phyloP scores from a whole-genome alignment of 1,284 basidiomycete genomes.

The Trichosporon sp. region DNA sequence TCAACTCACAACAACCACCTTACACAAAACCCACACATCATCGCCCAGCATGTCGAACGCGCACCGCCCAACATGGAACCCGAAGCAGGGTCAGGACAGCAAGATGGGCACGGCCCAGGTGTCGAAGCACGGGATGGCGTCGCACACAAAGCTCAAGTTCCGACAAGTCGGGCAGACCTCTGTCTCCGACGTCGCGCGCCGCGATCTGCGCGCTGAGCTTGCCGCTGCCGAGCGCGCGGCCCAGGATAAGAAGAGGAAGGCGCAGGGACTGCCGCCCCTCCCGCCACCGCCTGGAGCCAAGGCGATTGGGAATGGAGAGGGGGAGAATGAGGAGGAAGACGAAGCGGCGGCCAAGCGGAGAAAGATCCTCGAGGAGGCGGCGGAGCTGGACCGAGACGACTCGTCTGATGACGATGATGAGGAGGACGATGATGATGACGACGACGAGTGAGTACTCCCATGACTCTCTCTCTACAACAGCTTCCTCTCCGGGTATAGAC shows the following conservation, averaged over 20 bases:
- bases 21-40: neutral
- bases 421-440: constrained; percentile 52
- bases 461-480: constrained; percentile 39
- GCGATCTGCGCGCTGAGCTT: constrained; percentile 80
- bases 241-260: constrained; percentile 83
- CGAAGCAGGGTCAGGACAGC: constrained; percentile 55
- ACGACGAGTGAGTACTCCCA: constrained; percentile 47
- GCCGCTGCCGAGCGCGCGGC: constrained; percentile 79
- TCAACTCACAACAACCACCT: neutral
- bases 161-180: constrained; percentile 85
- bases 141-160: constrained; percentile 95
- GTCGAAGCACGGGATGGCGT: constrained; percentile 84
- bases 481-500: neutral
- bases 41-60: constrained; percentile 54
- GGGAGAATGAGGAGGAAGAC: constrained; percentile 46
- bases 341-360: constrained; percentile 73
- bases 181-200: constrained; percentile 69
- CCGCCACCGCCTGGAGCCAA: constrained; percentile 40
- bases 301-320: constrained; percentile 36
- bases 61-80: constrained; percentile 57
- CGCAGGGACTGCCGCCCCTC: constrained; percentile 65
- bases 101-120: constrained; percentile 86
- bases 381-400: constrained; percentile 84
- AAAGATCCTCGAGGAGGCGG: constrained; percentile 76
- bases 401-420: constrained; percentile 67